Base-by-base conservation (phyloP, 768 basidiomycete genomes). In the Holtermannia corniformis region DNA sequence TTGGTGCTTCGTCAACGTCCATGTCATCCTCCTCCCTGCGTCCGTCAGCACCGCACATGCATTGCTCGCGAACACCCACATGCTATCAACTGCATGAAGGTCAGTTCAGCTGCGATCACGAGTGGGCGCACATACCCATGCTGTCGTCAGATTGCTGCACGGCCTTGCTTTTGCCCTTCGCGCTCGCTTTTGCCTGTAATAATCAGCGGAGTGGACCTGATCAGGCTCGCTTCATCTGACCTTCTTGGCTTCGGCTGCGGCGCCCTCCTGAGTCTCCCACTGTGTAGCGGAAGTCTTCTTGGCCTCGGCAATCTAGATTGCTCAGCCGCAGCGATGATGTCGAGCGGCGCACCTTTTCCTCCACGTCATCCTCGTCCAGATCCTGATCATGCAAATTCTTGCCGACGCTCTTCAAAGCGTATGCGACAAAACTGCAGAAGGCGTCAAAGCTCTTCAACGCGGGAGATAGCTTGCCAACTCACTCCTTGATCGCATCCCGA, bases 401-500 rank as follows among this genome's bases (percentile, higher is more conserved):
- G 28, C 54, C 67, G 5, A 66, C 63, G 19, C 42, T 50, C 54
- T 65, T 70, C 13, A 76, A 59, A 1, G 72, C 71, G 32, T 72
- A 68, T 24, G 67, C 63, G 4, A 76, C 72, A 54, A 74, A 73
- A 54, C 75, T 76, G 56, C 0, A 0, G 23, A 25, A 49, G 20
- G 19, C 27, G 41, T 10, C 26, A 37, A 19, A 40, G n/a, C 16
- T 5, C n/a, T 40, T 21, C 19, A 41, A 4, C 44, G n/a, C 4
- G 23, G 12, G 20, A n/a, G 1, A 14, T 5, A 41, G 5, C 21
- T 16, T 4, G 27, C n/a, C 13, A 3, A 79, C 85, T 59, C 59
- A 91, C 90, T 76, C 79, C 59, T 83, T 80, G 66, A 99, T 93
- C 7, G 93, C 89, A 75, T 91, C 86, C 24, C 81, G 82, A 71